Evolutionary conservation across 2,329 filamentous ascomycete species (phyloP), one percentile per base, ranked within the genome.

Genomic region (Ophiostoma perfectum): DNA sequence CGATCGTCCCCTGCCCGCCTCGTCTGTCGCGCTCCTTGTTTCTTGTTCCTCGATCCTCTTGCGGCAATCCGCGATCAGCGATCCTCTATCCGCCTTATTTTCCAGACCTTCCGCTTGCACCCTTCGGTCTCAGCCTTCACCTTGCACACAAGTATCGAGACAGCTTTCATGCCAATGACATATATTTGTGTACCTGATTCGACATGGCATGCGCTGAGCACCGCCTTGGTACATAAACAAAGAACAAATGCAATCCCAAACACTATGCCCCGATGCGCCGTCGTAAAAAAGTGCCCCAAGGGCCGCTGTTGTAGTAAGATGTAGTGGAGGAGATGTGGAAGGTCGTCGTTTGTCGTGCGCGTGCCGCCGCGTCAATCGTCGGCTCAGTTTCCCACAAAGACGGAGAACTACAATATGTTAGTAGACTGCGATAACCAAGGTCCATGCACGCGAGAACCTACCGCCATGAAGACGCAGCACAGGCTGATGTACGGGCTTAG

Each of bases 401-500:
- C 65, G n/a, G 71, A 71, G 66, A 72, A 66, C 71, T 72, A 39
- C 14, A 12, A 45, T n/a, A n/a, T 44, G 63, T 27, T 11, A 8
- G n/a, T 27, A 18, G 7, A 41, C 38, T n/a, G 7, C 6, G 9
- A 11, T 12, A 36, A 9, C 2, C 14, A 45, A 2, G 14, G 12
- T 63, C 3, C 18, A 47, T 39, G 1, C 39, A 1, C 5, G 36
- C 38, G 18, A 41, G 44, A 2, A 66, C 70, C 7, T 55, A 97
- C 95, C 73, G 95, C 95, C 93, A 99, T 98, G 74, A 92, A 79
- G 44, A 97, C 83, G 78, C 94, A 98, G 78, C 92, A 96, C 77
- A 98, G 82, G 81, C 92, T 96, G 75, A 99, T 92, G 78, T 98
- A 98, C 58, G 95, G 95, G 77, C 93, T 97, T 73, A 99, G 78